Percentiles rank a stretch among this genome's conserved stretches.
phyloP scores from a whole-genome alignment of 768 basidiomycete genomes.

The Boletales sp. region DNA sequence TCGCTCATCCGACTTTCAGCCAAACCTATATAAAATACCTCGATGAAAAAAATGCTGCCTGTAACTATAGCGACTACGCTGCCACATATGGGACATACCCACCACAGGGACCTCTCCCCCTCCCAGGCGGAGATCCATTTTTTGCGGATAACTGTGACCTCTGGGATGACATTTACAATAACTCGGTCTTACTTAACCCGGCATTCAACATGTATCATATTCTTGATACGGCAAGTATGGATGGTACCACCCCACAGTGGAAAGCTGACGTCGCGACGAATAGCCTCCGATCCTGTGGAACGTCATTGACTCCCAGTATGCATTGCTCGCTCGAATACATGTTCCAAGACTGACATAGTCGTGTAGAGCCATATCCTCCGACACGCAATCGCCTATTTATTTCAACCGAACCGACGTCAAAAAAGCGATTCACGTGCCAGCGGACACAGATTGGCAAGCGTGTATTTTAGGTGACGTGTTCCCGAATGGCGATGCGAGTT shows the following conservation, averaged over 20 bases:
- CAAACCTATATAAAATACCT: conserved; percentile 60
- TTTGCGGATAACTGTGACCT: conserved; percentile 56
- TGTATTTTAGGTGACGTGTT: conserved; percentile 62
- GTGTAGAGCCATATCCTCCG: conserved; percentile 50
- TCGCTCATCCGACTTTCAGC: conserved; percentile 30
- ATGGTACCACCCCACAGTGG: no score
- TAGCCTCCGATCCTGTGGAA: conserved; percentile 70
- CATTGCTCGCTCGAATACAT: background rate
- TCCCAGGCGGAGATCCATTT: conserved; percentile 55
- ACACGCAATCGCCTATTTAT: conserved; percentile 58
- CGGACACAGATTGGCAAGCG: conserved; percentile 55
- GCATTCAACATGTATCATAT: conserved; percentile 78
- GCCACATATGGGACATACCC: conserved; percentile 64
- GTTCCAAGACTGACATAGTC: no score
- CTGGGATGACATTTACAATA: conserved; percentile 66
- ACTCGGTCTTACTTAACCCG: conserved; percentile 60
- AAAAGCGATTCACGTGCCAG: conserved; percentile 64
- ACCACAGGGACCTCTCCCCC: conserved; percentile 58
- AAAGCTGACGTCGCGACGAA: background rate
- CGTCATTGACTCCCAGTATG: conserved; percentile 77
- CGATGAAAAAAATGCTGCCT: conserved; percentile 47
- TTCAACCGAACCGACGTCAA: conserved; percentile 67
- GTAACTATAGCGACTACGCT: conserved; percentile 62
- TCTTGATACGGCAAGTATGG: conserved; percentile 53
- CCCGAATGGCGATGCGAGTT: conserved; percentile 55